phyloP scores from a whole-genome alignment of 805 yeast genomes.

The Saccharomycopsis capsularis region DNA sequence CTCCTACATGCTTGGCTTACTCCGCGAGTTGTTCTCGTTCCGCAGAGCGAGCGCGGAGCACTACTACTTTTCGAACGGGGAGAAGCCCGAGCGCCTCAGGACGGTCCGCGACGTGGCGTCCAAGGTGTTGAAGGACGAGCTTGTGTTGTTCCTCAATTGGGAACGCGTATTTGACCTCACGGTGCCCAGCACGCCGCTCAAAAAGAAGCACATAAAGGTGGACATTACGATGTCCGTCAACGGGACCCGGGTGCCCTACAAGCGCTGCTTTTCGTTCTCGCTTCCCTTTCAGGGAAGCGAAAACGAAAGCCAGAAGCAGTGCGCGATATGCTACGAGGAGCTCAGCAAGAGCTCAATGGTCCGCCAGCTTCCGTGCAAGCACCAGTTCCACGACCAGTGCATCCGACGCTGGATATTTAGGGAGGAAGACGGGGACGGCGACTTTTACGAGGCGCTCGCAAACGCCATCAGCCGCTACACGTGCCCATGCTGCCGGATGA shows the following conservation, averaged over 20 bases:
- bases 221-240: conserved; percentile 1
- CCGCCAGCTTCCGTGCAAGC: conserved; percentile 8
- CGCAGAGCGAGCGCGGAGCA: too few species aligned
- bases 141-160: conserved; percentile 8
- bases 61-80: not conserved
- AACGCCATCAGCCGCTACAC: not conserved
- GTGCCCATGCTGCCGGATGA: conserved; percentile 9
- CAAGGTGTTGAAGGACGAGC: conserved; percentile 15
- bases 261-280: too few species aligned
- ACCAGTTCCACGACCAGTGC: conserved; percentile 8
- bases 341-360: not conserved
- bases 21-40: too few species aligned
- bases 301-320: not conserved
- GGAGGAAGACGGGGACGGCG: not conserved
- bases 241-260: not conserved
- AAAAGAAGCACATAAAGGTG: not conserved
- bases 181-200: not conserved
- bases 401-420: conserved; percentile 7
- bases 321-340: not conserved
- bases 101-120: conserved; percentile 7
- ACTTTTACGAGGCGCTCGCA: not conserved
- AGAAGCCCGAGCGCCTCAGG: not conserved
- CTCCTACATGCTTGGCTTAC: too few species aligned
- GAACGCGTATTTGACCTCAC: conserved; percentile 3
- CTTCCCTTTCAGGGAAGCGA: too few species aligned